phyloP scores from a whole-genome alignment of 371 early-diverging fungal genomes.

The Lichtheimia ornata region DNA sequence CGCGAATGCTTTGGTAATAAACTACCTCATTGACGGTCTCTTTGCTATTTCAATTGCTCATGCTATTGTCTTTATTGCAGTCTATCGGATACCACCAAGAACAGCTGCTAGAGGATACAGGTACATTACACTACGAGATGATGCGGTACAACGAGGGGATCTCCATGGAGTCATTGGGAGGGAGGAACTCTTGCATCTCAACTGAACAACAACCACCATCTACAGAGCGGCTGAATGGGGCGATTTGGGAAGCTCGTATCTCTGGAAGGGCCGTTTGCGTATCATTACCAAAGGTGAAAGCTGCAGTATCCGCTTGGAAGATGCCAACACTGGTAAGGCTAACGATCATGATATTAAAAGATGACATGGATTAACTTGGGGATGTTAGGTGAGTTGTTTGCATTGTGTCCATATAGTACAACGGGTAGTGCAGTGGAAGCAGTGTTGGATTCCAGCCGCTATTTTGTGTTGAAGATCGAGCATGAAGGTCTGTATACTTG shows the following conservation, averaged over 20 bases:
- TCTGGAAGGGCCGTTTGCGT: slow-evolving; percentile 87
- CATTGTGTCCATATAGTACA: slow-evolving; percentile 77
- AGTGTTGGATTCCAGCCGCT: slow-evolving; percentile 90
- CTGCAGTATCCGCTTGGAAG: slow-evolving; percentile 82
- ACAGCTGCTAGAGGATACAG: slow-evolving; percentile 73
- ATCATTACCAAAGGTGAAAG: slow-evolving; percentile 70
- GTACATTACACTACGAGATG: slow-evolving; percentile 29
- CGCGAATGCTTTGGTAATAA: slow-evolving; percentile 76
- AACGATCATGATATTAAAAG: background rate
- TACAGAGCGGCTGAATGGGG: slow-evolving; percentile 86
- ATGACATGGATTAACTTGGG: background rate
- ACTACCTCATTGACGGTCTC: background rate
- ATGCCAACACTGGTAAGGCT: slow-evolving; percentile 55
- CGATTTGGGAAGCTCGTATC: slow-evolving; percentile 65
- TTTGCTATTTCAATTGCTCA: background rate
- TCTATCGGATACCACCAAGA: slow-evolving; percentile 83
- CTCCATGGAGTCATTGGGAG: no score
- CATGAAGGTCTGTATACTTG: slow-evolving; percentile 58
- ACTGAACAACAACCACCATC: no score
- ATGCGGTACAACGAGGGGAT: no score
- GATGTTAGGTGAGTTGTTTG: slow-evolving; percentile 81
- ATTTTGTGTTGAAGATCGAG: slow-evolving; percentile 88
- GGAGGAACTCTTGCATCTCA: no score
- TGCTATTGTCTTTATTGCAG: slow-evolving; percentile 28
- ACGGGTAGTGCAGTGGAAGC: slow-evolving; percentile 79